A percentile compares a stretch with the other conserved stretches of the same genome.
These are phyloP conservation scores for Carex cristatella DNA, from an alignment of 176 grass and related monocot species.

Conservation along the genomic window DNA sequence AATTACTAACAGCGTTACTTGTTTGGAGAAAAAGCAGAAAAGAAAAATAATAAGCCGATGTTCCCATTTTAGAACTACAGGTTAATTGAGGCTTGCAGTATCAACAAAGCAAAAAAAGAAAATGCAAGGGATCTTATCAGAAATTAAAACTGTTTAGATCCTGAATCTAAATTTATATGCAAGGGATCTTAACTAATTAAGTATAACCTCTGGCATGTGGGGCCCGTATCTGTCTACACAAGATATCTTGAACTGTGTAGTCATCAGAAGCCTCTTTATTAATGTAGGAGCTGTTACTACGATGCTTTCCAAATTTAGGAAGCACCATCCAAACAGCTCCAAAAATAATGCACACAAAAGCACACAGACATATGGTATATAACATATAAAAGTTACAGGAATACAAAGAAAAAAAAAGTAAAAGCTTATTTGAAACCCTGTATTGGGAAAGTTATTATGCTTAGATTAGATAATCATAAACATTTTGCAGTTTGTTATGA, in stretches of 20 bases:
- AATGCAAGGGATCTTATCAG: neutral
- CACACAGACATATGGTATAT: too few species aligned
- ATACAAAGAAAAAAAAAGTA: neutral
- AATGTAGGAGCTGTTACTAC: constrained; percentile 13
- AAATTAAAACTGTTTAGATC: neutral
- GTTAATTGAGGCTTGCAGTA: neutral
- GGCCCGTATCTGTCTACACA: constrained; percentile 29
- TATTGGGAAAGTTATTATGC: neutral
- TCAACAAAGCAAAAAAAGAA: too few species aligned
- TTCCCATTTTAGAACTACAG: neutral
- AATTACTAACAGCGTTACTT: neutral
- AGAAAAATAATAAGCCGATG: neutral
- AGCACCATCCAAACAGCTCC: constrained; percentile 16
- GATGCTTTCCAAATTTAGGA: constrained; percentile 11
- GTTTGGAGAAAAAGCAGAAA: neutral
- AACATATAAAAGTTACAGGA: neutral
- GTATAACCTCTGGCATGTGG: neutral
- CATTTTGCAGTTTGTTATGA: neutral
- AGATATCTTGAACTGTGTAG: constrained; percentile 19
- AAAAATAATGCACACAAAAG: neutral
- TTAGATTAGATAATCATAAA: neutral
- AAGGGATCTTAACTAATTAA: neutral
- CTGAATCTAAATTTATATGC: neutral
- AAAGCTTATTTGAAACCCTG: neutral
- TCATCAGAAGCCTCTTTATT: constrained; percentile 31